A percentile compares a stretch with the other conserved stretches of the same genome.
These are phyloP conservation scores for Phlyctochytrium bullatum DNA, from an alignment of 192 early-diverging fungal genomes.

Conservation along the genomic window DNA sequence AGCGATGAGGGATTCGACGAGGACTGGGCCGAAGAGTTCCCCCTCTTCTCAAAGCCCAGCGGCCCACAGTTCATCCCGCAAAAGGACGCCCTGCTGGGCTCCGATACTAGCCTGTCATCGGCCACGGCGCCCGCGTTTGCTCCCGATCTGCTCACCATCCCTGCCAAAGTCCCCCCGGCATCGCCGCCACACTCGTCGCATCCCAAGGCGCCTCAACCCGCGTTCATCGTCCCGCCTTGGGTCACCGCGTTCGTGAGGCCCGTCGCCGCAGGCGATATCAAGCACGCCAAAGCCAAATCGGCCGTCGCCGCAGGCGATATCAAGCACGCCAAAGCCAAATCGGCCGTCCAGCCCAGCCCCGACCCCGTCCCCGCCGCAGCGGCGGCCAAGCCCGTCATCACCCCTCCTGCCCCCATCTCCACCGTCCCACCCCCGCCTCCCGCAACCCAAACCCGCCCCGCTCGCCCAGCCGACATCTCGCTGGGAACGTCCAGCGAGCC, in stretches of 20 bases:
- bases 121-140: no score
- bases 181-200: neutral
- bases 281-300: neutral
- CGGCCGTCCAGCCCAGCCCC: neutral
- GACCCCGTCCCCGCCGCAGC: no score
- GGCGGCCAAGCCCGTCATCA: neutral
- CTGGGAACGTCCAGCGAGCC: neutral
- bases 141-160: neutral
- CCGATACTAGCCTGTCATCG: neutral
- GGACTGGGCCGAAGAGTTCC: constrained; percentile 14
- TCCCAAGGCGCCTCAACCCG: neutral
- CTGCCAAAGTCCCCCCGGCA: neutral
- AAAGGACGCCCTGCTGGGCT: neutral
- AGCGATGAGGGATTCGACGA: constrained; percentile 18
- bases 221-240: no score
- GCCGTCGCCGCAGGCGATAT: neutral
- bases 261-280: neutral
- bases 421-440: no score
- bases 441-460: no score
- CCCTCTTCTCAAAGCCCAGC: constrained; percentile 11
- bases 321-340: neutral
- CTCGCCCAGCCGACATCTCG: no score
- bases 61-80: constrained; percentile 14
- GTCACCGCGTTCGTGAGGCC: neutral
- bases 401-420: neutral